A percentile compares a stretch with the other conserved stretches of the same genome.
Evolutionary conservation across 2,329 filamentous ascomycete genomes (phyloP).

Genomic region (Penicillium rolfsii): DNA sequence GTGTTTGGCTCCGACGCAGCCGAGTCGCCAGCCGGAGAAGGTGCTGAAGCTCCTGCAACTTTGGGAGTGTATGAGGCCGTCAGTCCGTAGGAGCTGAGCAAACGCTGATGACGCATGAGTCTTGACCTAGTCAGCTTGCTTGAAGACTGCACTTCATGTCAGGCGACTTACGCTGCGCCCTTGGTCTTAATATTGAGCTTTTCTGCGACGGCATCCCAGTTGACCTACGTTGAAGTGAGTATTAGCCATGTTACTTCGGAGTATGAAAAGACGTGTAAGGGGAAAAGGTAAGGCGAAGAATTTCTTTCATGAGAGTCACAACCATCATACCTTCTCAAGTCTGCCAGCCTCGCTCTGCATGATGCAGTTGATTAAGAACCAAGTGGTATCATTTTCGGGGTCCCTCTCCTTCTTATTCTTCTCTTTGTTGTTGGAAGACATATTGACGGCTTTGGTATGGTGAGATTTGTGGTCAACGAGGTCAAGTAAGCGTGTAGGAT

Average conservation of each 20-base stretch:
- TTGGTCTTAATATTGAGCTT: not conserved
- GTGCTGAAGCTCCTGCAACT: not conserved
- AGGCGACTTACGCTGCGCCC: not conserved
- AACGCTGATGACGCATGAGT: not conserved
- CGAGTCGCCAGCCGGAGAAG: not conserved
- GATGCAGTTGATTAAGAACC: not conserved
- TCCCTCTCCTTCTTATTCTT: not conserved
- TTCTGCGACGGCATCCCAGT: not conserved
- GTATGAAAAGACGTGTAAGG: not conserved
- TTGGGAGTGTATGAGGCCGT: not conserved
- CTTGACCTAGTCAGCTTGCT: not conserved
- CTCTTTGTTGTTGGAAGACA: not conserved
- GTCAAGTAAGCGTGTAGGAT: not conserved
- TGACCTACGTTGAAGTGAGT: not conserved
- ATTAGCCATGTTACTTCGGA: not conserved
- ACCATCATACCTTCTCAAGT: not conserved
- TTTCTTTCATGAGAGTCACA: not conserved
- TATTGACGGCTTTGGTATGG: not conserved
- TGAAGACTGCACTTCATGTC: not conserved
- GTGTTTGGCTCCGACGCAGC: not conserved
- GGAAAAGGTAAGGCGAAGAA: not conserved
- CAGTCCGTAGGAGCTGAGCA: not conserved
- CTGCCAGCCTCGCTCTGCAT: not conserved
- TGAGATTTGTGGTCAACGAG: not conserved
- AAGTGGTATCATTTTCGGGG: not conserved